These are phyloP conservation scores for Penicillium fuscoglaucum DNA, from an alignment of 2,329 filamentous ascomycete genomes.

Conservation along the genomic window DNA sequence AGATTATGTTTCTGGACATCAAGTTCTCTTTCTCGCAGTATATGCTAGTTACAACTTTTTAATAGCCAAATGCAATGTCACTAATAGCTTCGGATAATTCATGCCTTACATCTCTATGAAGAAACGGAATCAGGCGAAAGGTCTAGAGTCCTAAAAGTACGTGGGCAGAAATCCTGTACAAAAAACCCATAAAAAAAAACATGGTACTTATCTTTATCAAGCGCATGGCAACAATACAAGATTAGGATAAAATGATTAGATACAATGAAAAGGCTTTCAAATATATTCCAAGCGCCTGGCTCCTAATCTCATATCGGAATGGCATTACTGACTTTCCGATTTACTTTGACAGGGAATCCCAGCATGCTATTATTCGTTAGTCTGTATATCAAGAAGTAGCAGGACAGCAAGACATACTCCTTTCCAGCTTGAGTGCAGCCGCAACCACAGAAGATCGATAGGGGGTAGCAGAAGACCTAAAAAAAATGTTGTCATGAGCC, in stretches of 20 bases:
- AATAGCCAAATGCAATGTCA: neutral
- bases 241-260: neutral
- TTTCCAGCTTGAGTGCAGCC: constrained; percentile 56
- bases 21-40: neutral
- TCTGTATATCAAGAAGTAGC: neutral
- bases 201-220: neutral
- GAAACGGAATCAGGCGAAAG: neutral
- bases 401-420: constrained; percentile 44
- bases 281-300: neutral
- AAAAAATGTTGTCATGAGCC: constrained; percentile 7
- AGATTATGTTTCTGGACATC: neutral
- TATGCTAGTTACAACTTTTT: neutral
- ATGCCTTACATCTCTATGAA: neutral
- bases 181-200: neutral
- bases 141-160: neutral
- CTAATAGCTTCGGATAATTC: neutral
- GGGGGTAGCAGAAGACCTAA: constrained; percentile 57
- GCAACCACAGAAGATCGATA: constrained; percentile 58
- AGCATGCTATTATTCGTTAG: constrained; percentile 47
- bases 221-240: neutral
- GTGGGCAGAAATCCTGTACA: neutral
- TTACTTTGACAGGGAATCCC: constrained; percentile 54
- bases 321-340: constrained; percentile 51
- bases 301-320: constrained; percentile 48
- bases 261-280: neutral